Evolutionary conservation across 78 protist species (phyloP).

Genomic region (Cavenderia fasciculata): DNA sequence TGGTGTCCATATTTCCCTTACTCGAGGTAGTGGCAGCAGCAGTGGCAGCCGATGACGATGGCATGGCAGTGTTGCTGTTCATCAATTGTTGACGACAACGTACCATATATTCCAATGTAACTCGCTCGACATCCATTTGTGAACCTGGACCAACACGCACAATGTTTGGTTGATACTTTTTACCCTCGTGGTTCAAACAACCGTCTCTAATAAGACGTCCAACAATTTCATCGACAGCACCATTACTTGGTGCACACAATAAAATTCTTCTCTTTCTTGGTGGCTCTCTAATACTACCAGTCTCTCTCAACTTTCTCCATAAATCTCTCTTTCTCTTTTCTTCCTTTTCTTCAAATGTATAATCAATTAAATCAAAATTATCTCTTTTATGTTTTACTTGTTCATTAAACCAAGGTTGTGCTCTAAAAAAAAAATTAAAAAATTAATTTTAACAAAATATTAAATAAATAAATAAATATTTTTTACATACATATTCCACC

Average conservation of each 20-base stretch:
- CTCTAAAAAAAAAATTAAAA: neutral
- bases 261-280: constrained; percentile 43
- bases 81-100: constrained; percentile 65
- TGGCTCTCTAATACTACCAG: constrained; percentile 8
- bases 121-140: constrained; percentile 44
- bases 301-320: constrained; percentile 50
- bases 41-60: constrained; percentile 70
- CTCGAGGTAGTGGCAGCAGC: constrained; percentile 32
- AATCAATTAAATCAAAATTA: constrained; percentile 21
- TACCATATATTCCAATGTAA: constrained; percentile 56
- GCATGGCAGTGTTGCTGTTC: constrained; percentile 42
- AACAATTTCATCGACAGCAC: constrained; percentile 90
- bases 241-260: constrained; percentile 90
- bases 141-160: constrained; percentile 81
- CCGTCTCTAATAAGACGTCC: constrained; percentile 68
- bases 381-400: constrained; percentile 8
- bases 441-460: no score
- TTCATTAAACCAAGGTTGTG: constrained; percentile 59
- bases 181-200: constrained; percentile 50
- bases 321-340: constrained; percentile 61
- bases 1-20: constrained; percentile 10
- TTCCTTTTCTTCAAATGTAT: constrained; percentile 40
- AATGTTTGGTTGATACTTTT: constrained; percentile 39
- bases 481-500: constrained; percentile 27
- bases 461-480: no score